A percentile compares a stretch with the other conserved stretches of the same genome.
Conservation (phyloP, 1,284 basidiomycete species). For the Ganoderma lingzhi region DNA sequence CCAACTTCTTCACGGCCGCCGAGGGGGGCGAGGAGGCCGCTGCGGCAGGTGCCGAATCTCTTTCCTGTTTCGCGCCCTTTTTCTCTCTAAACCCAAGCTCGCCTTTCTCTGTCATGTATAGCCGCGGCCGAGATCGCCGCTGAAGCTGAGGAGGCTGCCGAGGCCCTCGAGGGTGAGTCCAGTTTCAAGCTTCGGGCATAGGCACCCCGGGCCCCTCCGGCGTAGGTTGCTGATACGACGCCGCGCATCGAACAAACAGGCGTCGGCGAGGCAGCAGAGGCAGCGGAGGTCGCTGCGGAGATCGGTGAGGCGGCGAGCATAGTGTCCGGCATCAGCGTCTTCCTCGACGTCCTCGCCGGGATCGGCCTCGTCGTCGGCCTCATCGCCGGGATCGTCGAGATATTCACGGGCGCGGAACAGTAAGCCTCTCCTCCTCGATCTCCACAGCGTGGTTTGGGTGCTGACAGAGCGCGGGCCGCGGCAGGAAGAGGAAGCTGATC, state of each 20-base stretch:
- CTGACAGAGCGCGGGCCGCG: background rate
- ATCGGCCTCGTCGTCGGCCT: background rate
- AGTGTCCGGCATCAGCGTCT: background rate
- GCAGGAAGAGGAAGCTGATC: background rate
- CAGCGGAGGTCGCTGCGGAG: background rate
- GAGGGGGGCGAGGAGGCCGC: background rate
- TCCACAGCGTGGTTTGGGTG: too few species aligned
- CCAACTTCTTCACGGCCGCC: background rate
- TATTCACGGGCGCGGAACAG: background rate
- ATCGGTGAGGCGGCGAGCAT: background rate
- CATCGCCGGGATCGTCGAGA: background rate
- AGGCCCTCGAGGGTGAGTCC: background rate
- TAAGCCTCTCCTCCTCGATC: background rate
- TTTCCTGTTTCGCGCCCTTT: background rate
- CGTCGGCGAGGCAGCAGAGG: background rate
- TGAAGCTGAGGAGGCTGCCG: background rate
- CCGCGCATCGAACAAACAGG: background rate
- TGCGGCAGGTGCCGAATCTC: background rate
- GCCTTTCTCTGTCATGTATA: background rate
- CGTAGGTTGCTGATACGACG: too few species aligned
- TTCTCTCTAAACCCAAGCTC: background rate
- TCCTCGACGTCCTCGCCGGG: background rate
- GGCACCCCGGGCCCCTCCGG: too few species aligned
- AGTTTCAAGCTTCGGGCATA: too few species aligned
- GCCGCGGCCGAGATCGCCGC: background rate